Percentiles rank a stretch among this genome's conserved stretches.
Evolutionary conservation across 2,329 filamentous ascomycete species (phyloP).

Genomic region (Colletotrichum tropicicola): DNA sequence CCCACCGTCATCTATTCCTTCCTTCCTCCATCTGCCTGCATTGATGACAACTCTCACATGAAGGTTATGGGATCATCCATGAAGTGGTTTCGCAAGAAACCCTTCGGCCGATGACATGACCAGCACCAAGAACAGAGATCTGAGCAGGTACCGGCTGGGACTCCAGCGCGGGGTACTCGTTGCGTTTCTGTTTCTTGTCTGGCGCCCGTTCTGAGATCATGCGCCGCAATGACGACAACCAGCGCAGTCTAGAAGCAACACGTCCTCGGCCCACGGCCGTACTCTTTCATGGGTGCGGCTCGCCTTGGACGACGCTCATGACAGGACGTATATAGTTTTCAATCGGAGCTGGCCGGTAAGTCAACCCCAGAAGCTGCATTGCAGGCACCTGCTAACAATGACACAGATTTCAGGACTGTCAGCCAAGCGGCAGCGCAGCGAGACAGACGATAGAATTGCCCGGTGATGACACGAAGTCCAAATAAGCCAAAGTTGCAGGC

Average conservation of each 20-base stretch:
- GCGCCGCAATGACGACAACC: slow-evolving; percentile 36
- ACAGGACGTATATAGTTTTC: slow-evolving; percentile 46
- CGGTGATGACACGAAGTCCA: slow-evolving; percentile 47
- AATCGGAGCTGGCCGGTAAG: slow-evolving; percentile 44
- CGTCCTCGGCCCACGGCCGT: slow-evolving; percentile 12
- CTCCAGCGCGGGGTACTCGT: slow-evolving; percentile 4
- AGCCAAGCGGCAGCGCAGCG: slow-evolving; percentile 19
- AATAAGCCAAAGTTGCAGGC: slow-evolving; percentile 53
- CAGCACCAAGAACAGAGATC: slow-evolving; percentile 44
- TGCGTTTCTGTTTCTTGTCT: not conserved
- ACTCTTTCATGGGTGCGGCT: slow-evolving; percentile 15
- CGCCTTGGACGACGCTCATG: slow-evolving; percentile 27
- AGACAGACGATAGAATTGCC: slow-evolving; percentile 34
- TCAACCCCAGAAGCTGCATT: not conserved
- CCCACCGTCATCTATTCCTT: not conserved
- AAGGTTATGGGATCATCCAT: slow-evolving; percentile 28
- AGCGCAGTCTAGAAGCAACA: slow-evolving; percentile 18
- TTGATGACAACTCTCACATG: slow-evolving; percentile 35
- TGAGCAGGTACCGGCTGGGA: slow-evolving; percentile 37
- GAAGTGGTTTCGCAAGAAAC: slow-evolving; percentile 19
- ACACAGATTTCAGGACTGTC: slow-evolving; percentile 20
- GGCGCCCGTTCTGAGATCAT: slow-evolving; percentile 10
- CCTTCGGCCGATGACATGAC: slow-evolving; percentile 31
- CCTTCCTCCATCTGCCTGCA: slow-evolving; percentile 22
- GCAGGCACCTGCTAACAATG: not conserved